Conservation (phyloP, 2,329 filamentous ascomycete genomes). For the Ophiocordyceps australis region DNA sequence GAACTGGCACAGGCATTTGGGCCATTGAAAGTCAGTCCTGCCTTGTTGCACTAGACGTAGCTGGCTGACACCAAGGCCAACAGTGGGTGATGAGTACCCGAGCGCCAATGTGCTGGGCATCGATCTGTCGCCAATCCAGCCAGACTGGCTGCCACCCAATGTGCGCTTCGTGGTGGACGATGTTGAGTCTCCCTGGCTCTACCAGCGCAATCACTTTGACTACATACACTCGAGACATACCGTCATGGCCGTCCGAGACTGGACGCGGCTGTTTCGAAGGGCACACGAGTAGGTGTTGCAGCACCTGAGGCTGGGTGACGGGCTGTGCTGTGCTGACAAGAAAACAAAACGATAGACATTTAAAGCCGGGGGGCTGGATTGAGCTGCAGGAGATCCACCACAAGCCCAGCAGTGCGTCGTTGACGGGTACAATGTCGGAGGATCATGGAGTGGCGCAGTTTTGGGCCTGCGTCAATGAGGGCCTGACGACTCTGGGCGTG, state of each 20-base stretch:
- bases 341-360: conserved; percentile 16
- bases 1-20: conserved; percentile 41
- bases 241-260: conserved; percentile 36
- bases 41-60: background rate
- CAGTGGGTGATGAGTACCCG: conserved; percentile 27
- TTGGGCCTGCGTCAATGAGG: conserved; percentile 25
- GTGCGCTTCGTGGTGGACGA: conserved; percentile 38
- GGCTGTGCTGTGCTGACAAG: conserved; percentile 1
- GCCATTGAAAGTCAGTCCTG: conserved; percentile 29
- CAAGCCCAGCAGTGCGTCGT: conserved; percentile 23
- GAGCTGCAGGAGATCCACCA: conserved; percentile 37
- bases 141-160: conserved; percentile 33
- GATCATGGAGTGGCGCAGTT: conserved; percentile 25
- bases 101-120: conserved; percentile 23
- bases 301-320: background rate
- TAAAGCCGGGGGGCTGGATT: conserved; percentile 35
- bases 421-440: conserved; percentile 15
- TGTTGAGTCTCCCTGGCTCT: conserved; percentile 35
- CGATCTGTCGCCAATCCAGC: conserved; percentile 29
- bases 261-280: conserved; percentile 27
- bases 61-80: background rate
- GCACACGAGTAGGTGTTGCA: conserved; percentile 23
- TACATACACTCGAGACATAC: conserved; percentile 42
- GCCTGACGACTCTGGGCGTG: conserved; percentile 23
- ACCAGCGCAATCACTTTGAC: conserved; percentile 35